A percentile compares a stretch with the other conserved stretches of the same genome.
Evolutionary conservation across 768 basidiomycete species (phyloP).

Genomic region (Podaxis sp.): DNA sequence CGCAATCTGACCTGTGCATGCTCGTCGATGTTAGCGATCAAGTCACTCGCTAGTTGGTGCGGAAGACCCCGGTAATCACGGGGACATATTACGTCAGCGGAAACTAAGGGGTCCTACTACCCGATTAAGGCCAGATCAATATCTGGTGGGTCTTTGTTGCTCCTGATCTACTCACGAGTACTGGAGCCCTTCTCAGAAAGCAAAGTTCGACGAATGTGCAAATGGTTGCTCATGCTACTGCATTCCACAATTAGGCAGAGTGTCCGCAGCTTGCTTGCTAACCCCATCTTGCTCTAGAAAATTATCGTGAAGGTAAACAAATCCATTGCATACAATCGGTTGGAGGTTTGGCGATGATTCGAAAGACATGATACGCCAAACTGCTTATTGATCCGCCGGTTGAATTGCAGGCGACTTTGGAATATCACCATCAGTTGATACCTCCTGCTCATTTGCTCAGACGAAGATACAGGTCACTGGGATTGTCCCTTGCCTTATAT

Average conservation of each 20-base stretch:
- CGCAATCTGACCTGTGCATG: neutral
- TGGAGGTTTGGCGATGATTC: neutral
- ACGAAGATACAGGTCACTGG: neutral
- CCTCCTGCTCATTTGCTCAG: conserved; percentile 7
- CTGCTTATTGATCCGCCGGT: conserved; percentile 3
- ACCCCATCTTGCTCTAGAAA: neutral
- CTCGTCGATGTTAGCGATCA: neutral
- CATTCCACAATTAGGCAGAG: neutral
- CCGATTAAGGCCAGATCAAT: neutral
- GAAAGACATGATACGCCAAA: neutral
- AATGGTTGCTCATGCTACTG: neutral
- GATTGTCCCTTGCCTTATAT: neutral
- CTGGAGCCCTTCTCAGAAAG: neutral
- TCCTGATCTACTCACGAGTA: conserved; percentile 4
- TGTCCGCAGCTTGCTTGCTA: neutral
- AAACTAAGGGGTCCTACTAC: neutral
- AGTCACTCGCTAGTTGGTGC: neutral
- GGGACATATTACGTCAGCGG: neutral
- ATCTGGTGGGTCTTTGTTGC: neutral
- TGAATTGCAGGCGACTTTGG: neutral
- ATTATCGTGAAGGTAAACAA: neutral
- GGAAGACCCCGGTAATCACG: neutral
- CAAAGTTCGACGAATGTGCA: neutral
- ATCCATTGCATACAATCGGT: neutral
- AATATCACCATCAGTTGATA: neutral